A percentile compares a stretch with the other conserved stretches of the same genome.
phyloP scores from a whole-genome alignment of 306 rosid genomes.

The Trifolium dubium region DNA sequence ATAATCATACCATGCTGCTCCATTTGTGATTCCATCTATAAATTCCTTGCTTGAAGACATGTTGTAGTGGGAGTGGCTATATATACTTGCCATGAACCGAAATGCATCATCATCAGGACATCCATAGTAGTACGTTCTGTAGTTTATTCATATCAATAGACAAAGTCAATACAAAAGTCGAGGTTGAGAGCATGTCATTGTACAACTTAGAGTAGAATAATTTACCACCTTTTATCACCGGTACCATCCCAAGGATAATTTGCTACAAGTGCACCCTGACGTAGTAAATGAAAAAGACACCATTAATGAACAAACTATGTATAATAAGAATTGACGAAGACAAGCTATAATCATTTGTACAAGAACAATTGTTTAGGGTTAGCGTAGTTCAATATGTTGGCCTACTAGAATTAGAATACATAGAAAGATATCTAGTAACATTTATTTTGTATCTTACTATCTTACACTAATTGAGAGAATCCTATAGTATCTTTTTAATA shows the following conservation, averaged over 20 bases:
- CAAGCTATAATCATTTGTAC: constrained; percentile 23
- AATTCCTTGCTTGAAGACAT: constrained; percentile 91
- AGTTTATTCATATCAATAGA: constrained; percentile 48
- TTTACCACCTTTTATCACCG: constrained; percentile 68
- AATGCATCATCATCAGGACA: constrained; percentile 91
- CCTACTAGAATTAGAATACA: neutral
- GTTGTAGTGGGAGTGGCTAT: constrained; percentile 85
- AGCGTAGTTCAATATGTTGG: constrained; percentile 24
- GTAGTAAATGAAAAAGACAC: constrained; percentile 17
- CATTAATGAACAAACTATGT: constrained; percentile 32
- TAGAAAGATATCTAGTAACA: neutral
- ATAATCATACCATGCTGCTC: constrained; percentile 82
- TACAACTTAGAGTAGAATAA: constrained; percentile 17
- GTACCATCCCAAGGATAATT: constrained; percentile 99
- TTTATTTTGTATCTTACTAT: neutral
- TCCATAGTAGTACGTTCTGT: constrained; percentile 75
- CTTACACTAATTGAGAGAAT: neutral
- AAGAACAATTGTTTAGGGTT: constrained; percentile 24
- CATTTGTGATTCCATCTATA: constrained; percentile 80
- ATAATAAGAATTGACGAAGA: constrained; percentile 19
- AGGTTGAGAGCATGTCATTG: constrained; percentile 9
- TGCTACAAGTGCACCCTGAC: constrained; percentile 96
- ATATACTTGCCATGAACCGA: constrained; percentile 79
- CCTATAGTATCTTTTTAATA: neutral
- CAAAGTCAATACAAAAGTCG: constrained; percentile 24